Evolutionary conservation across 306 rosid genomes (phyloP).

Genomic region (Fragaria iinumae): DNA sequence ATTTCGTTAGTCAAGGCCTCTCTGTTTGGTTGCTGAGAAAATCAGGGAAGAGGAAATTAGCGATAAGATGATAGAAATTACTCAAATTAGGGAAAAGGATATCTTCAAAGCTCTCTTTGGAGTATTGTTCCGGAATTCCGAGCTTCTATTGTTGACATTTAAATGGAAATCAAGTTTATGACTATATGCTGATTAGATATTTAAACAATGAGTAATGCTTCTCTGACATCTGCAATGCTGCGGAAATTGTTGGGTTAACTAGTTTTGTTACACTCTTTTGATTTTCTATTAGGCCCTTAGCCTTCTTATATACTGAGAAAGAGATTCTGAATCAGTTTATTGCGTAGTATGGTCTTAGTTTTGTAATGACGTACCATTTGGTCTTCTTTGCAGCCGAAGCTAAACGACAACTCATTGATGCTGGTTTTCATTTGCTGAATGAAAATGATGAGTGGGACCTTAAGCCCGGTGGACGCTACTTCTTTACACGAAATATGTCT

Average conservation of each 20-base stretch:
- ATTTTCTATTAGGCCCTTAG: neutral
- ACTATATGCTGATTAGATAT: too few species aligned
- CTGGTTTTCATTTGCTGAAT: constrained; percentile 71
- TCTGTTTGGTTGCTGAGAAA: constrained; percentile 6
- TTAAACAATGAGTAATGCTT: too few species aligned
- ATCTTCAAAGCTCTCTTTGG: neutral
- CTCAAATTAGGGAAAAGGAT: too few species aligned
- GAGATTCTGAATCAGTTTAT: neutral
- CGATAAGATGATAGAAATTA: neutral
- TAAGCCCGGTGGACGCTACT: constrained; percentile 91
- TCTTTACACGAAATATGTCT: constrained; percentile 92
- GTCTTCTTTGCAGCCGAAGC: constrained; percentile 67
- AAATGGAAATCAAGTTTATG: too few species aligned
- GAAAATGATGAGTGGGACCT: constrained; percentile 88
- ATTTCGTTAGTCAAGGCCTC: neutral
- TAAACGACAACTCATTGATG: constrained; percentile 64
- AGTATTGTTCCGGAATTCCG: neutral
- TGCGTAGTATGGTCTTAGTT: neutral
- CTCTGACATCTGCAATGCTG: neutral
- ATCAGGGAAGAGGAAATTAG: neutral
- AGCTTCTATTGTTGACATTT: too few species aligned
- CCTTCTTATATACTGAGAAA: neutral
- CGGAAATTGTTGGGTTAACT: neutral
- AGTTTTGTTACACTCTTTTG: neutral
- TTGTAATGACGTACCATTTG: neutral